Evolutionary conservation across 257 asterid species (phyloP).

Genomic region (Solanum megistacrolobum): DNA sequence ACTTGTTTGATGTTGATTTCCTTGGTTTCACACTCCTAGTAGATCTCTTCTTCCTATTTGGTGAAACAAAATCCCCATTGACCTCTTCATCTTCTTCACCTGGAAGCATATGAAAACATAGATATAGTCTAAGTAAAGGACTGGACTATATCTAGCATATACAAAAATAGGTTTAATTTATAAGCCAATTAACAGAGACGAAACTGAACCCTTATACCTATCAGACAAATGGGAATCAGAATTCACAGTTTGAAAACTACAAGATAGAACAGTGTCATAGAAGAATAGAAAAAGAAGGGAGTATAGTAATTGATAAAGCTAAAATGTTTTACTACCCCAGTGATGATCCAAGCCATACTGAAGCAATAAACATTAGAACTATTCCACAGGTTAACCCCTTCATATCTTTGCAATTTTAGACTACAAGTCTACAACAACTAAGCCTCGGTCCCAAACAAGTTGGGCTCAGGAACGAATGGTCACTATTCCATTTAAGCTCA

Average conservation of each 20-base stretch:
- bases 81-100: conserved; percentile 72
- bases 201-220: not conserved
- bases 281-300: not conserved
- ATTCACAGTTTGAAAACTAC: not conserved
- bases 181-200: not conserved
- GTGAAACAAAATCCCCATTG: conserved; percentile 60
- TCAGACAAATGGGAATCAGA: not conserved
- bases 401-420: not conserved
- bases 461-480: not conserved
- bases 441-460: not conserved
- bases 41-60: conserved; percentile 74
- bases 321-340: not conserved
- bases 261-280: not conserved
- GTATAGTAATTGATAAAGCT: not conserved
- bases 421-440: not conserved
- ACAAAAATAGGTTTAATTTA: not conserved
- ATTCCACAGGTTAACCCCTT: not conserved
- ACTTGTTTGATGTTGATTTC: conserved; percentile 68
- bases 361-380: not conserved
- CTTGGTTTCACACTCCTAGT: conserved; percentile 44
- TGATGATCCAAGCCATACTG: not conserved
- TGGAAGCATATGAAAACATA: conserved; percentile 10
- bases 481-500: not conserved
- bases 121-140: not conserved
- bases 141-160: not conserved